Conservation (phyloP, 805 yeast species). For the Saturnispora kantuleensis region DNA sequence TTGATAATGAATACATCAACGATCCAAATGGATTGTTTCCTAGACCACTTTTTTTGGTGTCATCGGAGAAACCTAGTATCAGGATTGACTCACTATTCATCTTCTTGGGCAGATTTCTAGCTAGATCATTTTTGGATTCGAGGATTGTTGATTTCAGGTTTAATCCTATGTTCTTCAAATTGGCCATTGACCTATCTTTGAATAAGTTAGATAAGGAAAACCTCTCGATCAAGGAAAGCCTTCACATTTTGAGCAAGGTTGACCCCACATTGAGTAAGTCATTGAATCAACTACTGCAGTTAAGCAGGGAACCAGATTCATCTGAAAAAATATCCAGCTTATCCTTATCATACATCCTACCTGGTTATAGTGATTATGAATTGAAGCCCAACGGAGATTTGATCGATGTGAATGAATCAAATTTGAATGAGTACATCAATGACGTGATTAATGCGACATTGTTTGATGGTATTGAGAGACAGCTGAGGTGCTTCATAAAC, state of each 20-base stretch:
- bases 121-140: slow-evolving; percentile 80
- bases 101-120: slow-evolving; percentile 72
- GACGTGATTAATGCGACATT: slow-evolving; percentile 49
- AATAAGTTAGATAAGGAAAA: slow-evolving; percentile 1
- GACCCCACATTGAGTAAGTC: slow-evolving; percentile 46
- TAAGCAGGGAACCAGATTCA: slow-evolving; percentile 12
- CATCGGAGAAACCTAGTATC: slow-evolving; percentile 5
- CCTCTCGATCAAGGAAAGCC: slow-evolving; percentile 8
- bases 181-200: slow-evolving; percentile 30
- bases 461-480: slow-evolving; percentile 53
- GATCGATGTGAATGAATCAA: slow-evolving; percentile 37
- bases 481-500: slow-evolving; percentile 55
- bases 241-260: slow-evolving; percentile 36
- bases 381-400: slow-evolving; percentile 48
- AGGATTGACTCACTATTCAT: slow-evolving; percentile 45
- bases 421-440: slow-evolving; percentile 48
- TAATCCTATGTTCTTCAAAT: slow-evolving; percentile 57
- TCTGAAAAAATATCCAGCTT: slow-evolving; percentile 40
- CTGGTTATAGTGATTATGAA: slow-evolving; percentile 61
- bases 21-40: slow-evolving; percentile 63
- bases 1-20: slow-evolving; percentile 28
- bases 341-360: slow-evolving; percentile 58
- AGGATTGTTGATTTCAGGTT: slow-evolving; percentile 77
- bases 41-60: slow-evolving; percentile 32
- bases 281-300: slow-evolving; percentile 1